These are phyloP conservation scores for Xylariaceae sp. DNA, from an alignment of 2,329 filamentous ascomycete species.

Conservation along the genomic window DNA sequence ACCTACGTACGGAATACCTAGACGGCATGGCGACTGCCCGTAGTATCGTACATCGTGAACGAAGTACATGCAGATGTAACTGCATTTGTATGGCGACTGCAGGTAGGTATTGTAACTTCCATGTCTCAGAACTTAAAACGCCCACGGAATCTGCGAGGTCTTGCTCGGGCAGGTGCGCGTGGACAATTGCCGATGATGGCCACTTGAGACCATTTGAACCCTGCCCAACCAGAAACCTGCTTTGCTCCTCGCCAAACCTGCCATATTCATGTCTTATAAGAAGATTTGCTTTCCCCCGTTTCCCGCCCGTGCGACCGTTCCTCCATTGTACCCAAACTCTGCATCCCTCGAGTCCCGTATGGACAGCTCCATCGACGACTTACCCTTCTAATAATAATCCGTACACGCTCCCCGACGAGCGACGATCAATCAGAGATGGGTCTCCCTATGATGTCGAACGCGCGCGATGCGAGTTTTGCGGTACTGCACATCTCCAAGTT, in stretches of 20 bases:
- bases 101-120: neutral
- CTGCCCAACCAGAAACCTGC: neutral
- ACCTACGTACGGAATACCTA: too few species aligned
- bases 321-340: neutral
- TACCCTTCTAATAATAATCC: too few species aligned
- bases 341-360: slow-evolving; percentile 8
- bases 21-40: too few species aligned
- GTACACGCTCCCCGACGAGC: too few species aligned
- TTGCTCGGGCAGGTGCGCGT: neutral
- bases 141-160: neutral
- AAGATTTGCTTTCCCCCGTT: neutral
- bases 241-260: neutral
- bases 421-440: slow-evolving; percentile 35
- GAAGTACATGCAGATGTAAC: neutral
- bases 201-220: too few species aligned
- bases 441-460: slow-evolving; percentile 36
- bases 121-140: neutral
- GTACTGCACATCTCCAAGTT: slow-evolving; percentile 71
- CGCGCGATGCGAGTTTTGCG: slow-evolving; percentile 51
- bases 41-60: neutral
- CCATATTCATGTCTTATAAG: neutral
- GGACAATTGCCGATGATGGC: neutral
- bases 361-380: too few species aligned
- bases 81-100: neutral
- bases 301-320: neutral